These are phyloP conservation scores for Trichopus zeylanicus DNA, from an alignment of 116 monocot species.

Conservation along the genomic window DNA sequence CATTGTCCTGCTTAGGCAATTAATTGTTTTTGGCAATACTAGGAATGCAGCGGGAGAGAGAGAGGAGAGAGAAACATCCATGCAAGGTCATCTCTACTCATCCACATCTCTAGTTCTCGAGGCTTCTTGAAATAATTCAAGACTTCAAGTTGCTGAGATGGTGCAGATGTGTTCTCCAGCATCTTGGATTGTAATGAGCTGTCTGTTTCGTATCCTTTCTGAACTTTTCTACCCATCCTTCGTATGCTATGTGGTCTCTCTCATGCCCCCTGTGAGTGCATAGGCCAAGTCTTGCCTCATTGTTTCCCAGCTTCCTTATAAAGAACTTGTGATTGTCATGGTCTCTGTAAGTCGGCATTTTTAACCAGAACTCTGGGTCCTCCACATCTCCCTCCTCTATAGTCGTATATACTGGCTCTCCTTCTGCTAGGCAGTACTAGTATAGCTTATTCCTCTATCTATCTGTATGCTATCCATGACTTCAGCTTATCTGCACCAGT, in stretches of 20 bases:
- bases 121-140: background rate
- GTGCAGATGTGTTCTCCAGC: background rate
- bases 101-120: background rate
- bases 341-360: background rate
- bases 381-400: background rate
- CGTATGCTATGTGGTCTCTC: background rate
- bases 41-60: background rate
- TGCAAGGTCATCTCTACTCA: conserved; percentile 1
- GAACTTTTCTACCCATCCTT: background rate
- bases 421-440: conserved; percentile 1
- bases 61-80: background rate
- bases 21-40: background rate
- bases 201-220: background rate
- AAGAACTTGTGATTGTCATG: background rate
- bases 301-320: background rate
- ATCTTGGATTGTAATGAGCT: too few relatives aligned
- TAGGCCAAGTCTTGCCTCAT: background rate
- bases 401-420: background rate
- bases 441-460: background rate
- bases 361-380: background rate
- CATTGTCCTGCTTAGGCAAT: background rate
- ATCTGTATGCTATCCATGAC: background rate
- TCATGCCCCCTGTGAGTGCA: background rate
- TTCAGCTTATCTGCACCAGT: background rate
- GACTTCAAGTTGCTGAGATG: background rate